Conservation (phyloP, 2,329 filamentous ascomycete genomes). For the Arthrobotrys conoides region DNA sequence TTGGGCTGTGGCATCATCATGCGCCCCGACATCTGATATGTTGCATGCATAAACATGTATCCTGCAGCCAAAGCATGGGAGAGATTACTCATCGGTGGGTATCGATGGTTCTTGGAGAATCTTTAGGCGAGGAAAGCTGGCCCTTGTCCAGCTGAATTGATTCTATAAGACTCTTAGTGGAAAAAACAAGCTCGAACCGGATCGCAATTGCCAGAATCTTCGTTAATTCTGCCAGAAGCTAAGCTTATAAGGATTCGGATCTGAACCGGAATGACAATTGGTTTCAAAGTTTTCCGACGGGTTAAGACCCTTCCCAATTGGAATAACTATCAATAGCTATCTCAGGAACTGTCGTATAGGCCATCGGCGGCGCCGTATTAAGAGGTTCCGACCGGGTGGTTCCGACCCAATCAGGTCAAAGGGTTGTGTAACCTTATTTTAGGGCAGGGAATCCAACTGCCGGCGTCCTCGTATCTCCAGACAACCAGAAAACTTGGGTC, state of each 20-base stretch:
- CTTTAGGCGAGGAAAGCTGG: conserved; percentile 42
- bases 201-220: not conserved
- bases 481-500: not conserved
- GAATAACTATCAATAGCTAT: not conserved
- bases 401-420: conserved; percentile 40
- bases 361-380: conserved; percentile 32
- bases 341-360: conserved; percentile 2
- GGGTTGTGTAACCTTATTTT: conserved; percentile 58
- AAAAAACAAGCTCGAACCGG: not conserved
- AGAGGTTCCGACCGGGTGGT: conserved; percentile 55
- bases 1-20: conserved; percentile 29
- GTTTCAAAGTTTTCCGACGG: conserved; percentile 13
- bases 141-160: conserved; percentile 53
- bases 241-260: not conserved
- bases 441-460: conserved; percentile 25
- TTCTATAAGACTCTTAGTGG: not conserved
- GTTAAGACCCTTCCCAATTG: not conserved
- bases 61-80: conserved; percentile 33
- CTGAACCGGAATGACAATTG: not conserved
- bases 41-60: conserved; percentile 40
- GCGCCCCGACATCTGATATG: conserved; percentile 42
- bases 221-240: not conserved
- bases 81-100: conserved; percentile 50
- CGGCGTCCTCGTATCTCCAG: conserved; percentile 33
- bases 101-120: conserved; percentile 36